phyloP scores from a whole-genome alignment of 257 asterid species.

The Solanum peruvianum region DNA sequence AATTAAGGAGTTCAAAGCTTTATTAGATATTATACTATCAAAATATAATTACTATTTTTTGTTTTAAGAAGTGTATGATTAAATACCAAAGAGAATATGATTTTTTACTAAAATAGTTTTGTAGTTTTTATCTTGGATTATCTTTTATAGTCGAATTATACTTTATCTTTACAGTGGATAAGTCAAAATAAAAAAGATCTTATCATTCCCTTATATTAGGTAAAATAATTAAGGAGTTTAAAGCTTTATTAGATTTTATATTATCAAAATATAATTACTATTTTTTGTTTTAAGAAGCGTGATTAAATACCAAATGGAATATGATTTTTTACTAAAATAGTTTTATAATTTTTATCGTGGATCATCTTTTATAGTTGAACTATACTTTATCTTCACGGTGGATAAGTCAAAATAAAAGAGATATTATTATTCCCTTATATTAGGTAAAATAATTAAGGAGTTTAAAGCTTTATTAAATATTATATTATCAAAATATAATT shows the following conservation, averaged over 20 bases:
- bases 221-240: neutral
- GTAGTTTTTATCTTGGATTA: no score
- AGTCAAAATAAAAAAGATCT: neutral
- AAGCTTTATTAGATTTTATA: no score
- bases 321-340: neutral
- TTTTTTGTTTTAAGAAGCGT: neutral
- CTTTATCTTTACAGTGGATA: neutral
- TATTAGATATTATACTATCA: no score
- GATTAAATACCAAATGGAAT: neutral
- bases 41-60: neutral
- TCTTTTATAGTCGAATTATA: no score
- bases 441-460: neutral
- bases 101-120: neutral
- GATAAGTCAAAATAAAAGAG: neutral
- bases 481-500: no score
- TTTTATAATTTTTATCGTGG: no score
- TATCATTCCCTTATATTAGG: neutral
- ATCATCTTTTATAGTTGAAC: no score
- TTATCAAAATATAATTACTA: neutral
- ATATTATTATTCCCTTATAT: no score
- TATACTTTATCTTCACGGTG: neutral
- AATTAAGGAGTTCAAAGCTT: neutral
- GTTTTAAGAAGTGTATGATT: neutral
- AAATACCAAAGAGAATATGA: neutral
- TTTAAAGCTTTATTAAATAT: neutral